Evolutionary conservation across 1,139 yeast genomes (phyloP).

Genomic region (Ogataea hybrid): DNA sequence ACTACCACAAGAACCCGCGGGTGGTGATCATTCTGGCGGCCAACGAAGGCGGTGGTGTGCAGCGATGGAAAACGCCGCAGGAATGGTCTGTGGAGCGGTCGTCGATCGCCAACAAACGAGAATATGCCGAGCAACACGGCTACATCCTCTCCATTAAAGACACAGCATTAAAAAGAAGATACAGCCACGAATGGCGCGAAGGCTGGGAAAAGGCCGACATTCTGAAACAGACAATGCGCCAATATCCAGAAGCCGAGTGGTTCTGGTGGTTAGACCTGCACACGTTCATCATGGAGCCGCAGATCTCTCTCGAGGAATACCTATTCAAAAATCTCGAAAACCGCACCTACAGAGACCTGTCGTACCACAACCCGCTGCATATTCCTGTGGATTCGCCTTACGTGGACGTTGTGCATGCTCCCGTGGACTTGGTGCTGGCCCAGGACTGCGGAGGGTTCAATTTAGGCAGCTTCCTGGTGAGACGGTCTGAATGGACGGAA

Average conservation of each 20-base stretch:
- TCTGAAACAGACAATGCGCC: slow-evolving; percentile 92
- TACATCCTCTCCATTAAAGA: slow-evolving; percentile 88
- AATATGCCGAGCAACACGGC: slow-evolving; percentile 86
- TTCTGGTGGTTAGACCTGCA: slow-evolving; percentile 98
- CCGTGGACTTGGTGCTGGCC: slow-evolving; percentile 76
- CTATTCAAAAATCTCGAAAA: slow-evolving; percentile 67
- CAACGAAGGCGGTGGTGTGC: slow-evolving; percentile 96
- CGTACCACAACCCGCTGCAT: slow-evolving; percentile 71
- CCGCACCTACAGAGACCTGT: slow-evolving; percentile 68
- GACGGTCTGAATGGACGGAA: slow-evolving; percentile 85
- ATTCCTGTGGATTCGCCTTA: slow-evolving; percentile 70
- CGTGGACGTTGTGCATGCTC: slow-evolving; percentile 60
- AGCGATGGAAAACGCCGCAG: slow-evolving; percentile 96
- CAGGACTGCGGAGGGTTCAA: slow-evolving; percentile 99
- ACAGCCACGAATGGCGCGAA: slow-evolving; percentile 97
- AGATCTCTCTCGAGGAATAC: slow-evolving; percentile 73
- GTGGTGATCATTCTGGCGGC: slow-evolving; percentile 91
- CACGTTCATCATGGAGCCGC: slow-evolving; percentile 96
- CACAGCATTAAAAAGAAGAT: slow-evolving; percentile 81
- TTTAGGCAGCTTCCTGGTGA: slow-evolving; percentile 82
- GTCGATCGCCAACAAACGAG: slow-evolving; percentile 84
- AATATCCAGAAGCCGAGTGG: slow-evolving; percentile 95
- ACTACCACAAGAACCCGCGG: slow-evolving; percentile 41
- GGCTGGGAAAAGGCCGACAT: slow-evolving; percentile 98
- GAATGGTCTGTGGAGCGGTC: slow-evolving; percentile 97